Conservation (phyloP, 2,329 filamentous ascomycete species). For the Sordariomycetes sp. region DNA sequence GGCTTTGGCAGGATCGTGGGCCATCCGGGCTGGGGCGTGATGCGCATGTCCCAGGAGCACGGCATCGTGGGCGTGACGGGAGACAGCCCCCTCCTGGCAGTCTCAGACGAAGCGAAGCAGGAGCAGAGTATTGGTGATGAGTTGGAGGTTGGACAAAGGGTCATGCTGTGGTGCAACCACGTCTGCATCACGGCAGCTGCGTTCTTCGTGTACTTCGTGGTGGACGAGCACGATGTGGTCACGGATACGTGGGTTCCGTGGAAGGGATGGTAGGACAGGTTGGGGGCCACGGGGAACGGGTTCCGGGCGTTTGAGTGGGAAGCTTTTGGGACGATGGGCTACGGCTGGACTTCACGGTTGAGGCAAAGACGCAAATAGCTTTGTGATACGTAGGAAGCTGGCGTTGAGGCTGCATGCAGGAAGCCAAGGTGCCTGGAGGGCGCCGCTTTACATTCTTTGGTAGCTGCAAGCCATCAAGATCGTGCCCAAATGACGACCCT, state of each 20-base stretch:
- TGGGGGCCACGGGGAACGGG: no score
- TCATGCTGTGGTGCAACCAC: conserved; percentile 21
- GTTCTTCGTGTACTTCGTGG: conserved; percentile 24
- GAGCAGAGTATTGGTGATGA: conserved; percentile 12
- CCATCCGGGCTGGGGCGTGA: conserved; percentile 18
- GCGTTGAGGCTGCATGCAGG: no score
- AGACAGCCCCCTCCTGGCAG: no score
- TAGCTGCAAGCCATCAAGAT: no score
- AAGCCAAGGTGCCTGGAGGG: no score
- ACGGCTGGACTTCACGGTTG: no score
- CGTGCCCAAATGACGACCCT: no score
- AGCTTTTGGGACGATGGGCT: no score
- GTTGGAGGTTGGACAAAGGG: conserved; percentile 22
- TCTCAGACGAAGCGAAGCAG: conserved; percentile 8
- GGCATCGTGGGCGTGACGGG: conserved; percentile 18
- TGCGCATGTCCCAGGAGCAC: conserved; percentile 26
- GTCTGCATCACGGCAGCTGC: conserved; percentile 26
- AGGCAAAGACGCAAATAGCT: no score
- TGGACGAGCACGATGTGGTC: conserved; percentile 22
- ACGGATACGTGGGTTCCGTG: conserved; percentile 25
- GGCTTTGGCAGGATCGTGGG: conserved; percentile 20
- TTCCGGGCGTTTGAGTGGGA: no score
- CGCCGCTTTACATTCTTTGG: no score
- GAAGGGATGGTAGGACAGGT: conserved; percentile 22
- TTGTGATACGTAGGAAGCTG: no score